These are phyloP conservation scores for Pythium aristosporum DNA, from an alignment of 352 stramenopile species.

Conservation along the genomic window DNA sequence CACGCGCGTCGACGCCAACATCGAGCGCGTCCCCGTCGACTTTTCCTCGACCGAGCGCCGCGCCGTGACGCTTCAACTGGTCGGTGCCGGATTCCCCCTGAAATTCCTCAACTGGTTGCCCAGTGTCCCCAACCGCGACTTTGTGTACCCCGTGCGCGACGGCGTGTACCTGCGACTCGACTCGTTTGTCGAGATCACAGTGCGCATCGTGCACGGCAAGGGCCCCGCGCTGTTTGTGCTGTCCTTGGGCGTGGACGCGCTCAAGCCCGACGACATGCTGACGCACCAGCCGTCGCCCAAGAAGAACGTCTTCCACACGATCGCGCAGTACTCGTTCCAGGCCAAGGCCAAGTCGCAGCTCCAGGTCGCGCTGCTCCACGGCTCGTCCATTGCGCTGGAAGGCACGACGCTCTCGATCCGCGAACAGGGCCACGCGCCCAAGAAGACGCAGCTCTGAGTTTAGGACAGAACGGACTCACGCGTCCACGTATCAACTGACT, in stretches of 20 bases:
- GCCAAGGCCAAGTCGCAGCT: background rate
- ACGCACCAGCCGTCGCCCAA: slow-evolving; percentile 1
- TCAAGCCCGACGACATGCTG: background rate
- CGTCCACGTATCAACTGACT: background rate
- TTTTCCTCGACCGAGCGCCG: background rate
- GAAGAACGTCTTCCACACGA: slow-evolving; percentile 5
- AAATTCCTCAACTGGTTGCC: slow-evolving; percentile 13
- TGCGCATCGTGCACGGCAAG: slow-evolving; percentile 1
- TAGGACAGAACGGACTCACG: too few species aligned
- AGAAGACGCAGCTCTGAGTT: slow-evolving; percentile 9
- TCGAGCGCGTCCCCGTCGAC: background rate
- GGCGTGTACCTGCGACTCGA: background rate
- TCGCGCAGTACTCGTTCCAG: slow-evolving; percentile 1
- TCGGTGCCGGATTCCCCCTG: slow-evolving; percentile 5
- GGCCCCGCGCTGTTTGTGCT: background rate
- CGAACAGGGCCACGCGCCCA: background rate
- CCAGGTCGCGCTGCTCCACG: slow-evolving; percentile 4
- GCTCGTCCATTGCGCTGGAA: background rate
- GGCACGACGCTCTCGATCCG: slow-evolving; percentile 11
- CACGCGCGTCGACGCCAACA: background rate
- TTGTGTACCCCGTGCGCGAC: slow-evolving; percentile 1
- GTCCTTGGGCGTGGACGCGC: background rate
- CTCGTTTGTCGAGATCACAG: slow-evolving; percentile 5
- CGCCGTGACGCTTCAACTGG: background rate
- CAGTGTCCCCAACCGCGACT: background rate